Conservation (phyloP, 306 rosid genomes). For the Acacia crassicarpa region DNA sequence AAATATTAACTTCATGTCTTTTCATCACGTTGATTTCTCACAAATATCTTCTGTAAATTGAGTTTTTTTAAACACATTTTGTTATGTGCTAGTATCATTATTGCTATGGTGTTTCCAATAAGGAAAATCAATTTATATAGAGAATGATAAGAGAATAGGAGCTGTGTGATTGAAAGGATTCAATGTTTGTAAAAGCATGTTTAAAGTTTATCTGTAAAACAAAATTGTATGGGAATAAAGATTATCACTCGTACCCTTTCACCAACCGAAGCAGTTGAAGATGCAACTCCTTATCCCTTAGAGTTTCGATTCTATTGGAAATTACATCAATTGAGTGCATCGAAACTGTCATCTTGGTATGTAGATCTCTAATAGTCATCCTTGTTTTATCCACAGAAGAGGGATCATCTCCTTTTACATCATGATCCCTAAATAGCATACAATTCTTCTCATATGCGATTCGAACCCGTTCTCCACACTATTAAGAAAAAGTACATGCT, state of each 20-base stretch:
- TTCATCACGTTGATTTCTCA: neutral
- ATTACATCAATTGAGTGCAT: conserved; percentile 87
- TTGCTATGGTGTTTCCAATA: neutral
- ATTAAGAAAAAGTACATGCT: conserved; percentile 38
- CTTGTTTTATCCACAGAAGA: conserved; percentile 73
- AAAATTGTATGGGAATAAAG: conserved; percentile 8
- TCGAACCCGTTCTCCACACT: conserved; percentile 85
- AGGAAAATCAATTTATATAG: neutral
- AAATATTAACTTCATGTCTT: neutral
- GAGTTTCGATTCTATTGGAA: conserved; percentile 76
- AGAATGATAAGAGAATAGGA: conserved; percentile 1
- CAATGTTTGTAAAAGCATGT: neutral
- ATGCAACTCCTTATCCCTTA: conserved; percentile 89
- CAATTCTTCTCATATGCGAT: conserved; percentile 83
- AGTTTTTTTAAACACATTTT: neutral
- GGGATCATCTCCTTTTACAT: conserved; percentile 69
- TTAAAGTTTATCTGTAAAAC: neutral
- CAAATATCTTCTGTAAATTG: neutral
- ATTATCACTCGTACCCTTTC: conserved; percentile 59
- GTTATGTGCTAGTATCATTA: neutral
- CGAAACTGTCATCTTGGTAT: conserved; percentile 85
- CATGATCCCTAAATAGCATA: conserved; percentile 68
- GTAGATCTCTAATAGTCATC: conserved; percentile 70
- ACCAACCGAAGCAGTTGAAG: conserved; percentile 81
- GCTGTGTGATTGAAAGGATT: neutral